Evolutionary conservation across 2,329 filamentous ascomycete species (phyloP), one percentile per base, ranked within the genome.

Genomic region (Raffaelea deltoideospora): DNA sequence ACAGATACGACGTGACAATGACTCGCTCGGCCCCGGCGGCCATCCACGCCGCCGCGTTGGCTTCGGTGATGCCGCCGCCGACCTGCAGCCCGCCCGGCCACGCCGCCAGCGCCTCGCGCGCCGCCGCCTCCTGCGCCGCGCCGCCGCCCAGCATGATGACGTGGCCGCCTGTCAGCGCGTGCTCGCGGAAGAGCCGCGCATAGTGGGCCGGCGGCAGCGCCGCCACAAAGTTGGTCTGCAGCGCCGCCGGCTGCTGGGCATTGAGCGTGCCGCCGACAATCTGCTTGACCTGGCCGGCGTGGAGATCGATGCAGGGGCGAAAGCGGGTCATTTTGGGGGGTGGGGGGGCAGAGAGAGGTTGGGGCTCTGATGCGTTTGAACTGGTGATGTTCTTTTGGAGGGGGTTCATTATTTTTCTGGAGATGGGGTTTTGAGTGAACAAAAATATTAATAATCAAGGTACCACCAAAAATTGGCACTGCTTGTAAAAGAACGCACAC

Each of bases 221-320:
- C 10, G 90, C 95, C 42, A 94, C 79, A 62, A 85, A 87, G 59
- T 98, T 98, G 33, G 88, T 96, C 61, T 85, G 80, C 39, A 96
- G 69, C 39, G 72, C 66, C 7, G 67, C 56, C 2, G 72, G 71
- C 15, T 26, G 10, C 9, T 67, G 56, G 53, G 71, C 71, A 59
- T 80, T 79, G 43, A 98, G 71, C 2, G 90, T 96, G 41, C 90
- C 88, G 48, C 90, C 90, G 29, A 98, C 87, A 48, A 98, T 98
- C 58, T 98, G 90, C 65, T 98, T 98, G 41, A 98, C 90, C 54
- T 88, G 79, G 13, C 90, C 90, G n/a, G 87, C 79, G 58, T 98
- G 90, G 37, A 98, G 72, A 61, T 98, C 90, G 58, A 98, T 96
- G 54, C 90, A 98, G 17, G 90, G 90, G 28, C 90, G 72, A 53